phyloP scores from a whole-genome alignment of 768 basidiomycete genomes.

The Lactarius tabidus region DNA sequence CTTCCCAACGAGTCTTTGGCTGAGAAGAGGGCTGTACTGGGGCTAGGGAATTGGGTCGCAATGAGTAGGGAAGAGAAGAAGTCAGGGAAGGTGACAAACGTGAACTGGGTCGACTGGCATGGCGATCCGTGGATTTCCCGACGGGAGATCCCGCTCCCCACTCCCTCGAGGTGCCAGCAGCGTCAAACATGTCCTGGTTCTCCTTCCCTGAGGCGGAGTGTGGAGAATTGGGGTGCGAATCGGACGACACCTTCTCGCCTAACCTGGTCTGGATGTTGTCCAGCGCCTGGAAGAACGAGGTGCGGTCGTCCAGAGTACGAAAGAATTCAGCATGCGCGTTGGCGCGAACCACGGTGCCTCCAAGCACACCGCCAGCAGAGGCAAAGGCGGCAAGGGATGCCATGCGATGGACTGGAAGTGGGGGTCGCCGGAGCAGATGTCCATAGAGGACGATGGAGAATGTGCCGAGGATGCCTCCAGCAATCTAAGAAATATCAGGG shows the following conservation, averaged over 20 bases:
- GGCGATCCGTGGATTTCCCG: neutral
- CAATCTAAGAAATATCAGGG: constrained; percentile 25
- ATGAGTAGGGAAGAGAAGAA: neutral
- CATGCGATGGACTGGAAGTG: constrained; percentile 30
- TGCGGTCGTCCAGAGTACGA: constrained; percentile 31
- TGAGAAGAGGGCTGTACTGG: neutral
- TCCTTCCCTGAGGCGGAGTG: neutral
- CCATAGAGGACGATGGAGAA: constrained; percentile 31
- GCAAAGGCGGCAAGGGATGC: constrained; percentile 29
- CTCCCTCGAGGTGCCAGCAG: neutral
- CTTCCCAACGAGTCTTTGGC: constrained; percentile 53
- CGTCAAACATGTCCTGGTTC: neutral
- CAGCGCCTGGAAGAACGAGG: constrained; percentile 33
- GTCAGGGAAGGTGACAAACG: neutral
- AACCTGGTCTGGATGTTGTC: constrained; percentile 32
- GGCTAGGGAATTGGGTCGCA: neutral
- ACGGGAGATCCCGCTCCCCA: neutral
- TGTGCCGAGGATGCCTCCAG: constrained; percentile 30
- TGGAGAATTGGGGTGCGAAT: constrained; percentile 1
- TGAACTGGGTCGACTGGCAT: neutral
- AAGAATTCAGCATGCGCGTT: constrained; percentile 33
- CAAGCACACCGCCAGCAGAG: constrained; percentile 32
- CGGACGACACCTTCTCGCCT: constrained; percentile 22
- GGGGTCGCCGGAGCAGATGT: constrained; percentile 29
- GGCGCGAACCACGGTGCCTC: constrained; percentile 31